These are phyloP conservation scores for Tolypocladium tundrense DNA, from an alignment of 2,329 filamentous ascomycete genomes.

Conservation along the genomic window DNA sequence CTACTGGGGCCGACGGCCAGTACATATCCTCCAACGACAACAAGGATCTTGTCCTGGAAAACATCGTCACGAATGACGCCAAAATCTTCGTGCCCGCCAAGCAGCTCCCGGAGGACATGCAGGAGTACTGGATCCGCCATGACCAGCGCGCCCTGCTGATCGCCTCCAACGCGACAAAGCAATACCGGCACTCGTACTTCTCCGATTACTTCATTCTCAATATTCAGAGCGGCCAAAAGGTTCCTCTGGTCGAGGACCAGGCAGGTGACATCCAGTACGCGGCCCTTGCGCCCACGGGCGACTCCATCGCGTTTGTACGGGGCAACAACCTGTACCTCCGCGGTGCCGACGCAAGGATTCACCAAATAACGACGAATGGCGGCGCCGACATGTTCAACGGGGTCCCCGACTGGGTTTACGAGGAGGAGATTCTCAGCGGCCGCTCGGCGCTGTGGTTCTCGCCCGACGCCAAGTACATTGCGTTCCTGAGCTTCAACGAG, in stretches of 20 bases:
- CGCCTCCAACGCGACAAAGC: conserved; percentile 55
- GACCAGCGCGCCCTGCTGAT: conserved; percentile 49
- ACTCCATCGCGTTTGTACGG: conserved; percentile 56
- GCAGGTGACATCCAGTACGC: conserved; percentile 59
- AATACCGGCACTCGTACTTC: conserved; percentile 59
- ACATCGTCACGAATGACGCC: conserved; percentile 47
- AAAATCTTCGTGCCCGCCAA: conserved; percentile 48
- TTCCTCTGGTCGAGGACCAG: conserved; percentile 48
- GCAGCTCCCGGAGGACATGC: conserved; percentile 42
- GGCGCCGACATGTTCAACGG: conserved; percentile 53
- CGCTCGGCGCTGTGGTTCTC: conserved; percentile 90
- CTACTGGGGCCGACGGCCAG: conserved; percentile 48
- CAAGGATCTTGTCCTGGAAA: conserved; percentile 48
- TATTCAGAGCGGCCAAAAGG: conserved; percentile 42
- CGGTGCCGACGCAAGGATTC: conserved; percentile 37
- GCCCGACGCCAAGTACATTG: conserved; percentile 72
- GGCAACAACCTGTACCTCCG: conserved; percentile 53
- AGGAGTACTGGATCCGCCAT: conserved; percentile 51
- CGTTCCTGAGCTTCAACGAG: conserved; percentile 82
- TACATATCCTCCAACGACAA: conserved; percentile 43
- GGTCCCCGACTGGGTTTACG: conserved; percentile 74
- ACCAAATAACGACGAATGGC: conserved; percentile 49
- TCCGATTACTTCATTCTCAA: conserved; percentile 57
- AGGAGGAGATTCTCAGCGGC: conserved; percentile 50
- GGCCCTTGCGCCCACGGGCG: conserved; percentile 45